These are phyloP conservation scores for Haematococcus sp. DNA, from an alignment of 139 green algal genomes.

Conservation along the genomic window DNA sequence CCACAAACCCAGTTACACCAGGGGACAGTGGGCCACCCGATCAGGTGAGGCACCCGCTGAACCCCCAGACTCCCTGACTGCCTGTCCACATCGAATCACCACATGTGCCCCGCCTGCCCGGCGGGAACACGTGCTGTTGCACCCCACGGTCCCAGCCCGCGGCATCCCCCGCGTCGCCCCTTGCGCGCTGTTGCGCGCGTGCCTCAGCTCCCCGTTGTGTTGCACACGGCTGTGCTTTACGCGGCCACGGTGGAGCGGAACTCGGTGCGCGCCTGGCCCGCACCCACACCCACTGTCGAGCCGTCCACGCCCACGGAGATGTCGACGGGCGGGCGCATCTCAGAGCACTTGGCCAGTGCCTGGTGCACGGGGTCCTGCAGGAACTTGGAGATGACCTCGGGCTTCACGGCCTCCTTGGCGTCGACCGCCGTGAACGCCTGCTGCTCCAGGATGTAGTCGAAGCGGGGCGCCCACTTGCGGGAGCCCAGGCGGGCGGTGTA, in stretches of 20 bases:
- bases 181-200: too few species aligned
- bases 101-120: too few species aligned
- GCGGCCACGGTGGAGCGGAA: constrained; percentile 60
- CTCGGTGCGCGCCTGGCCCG: constrained; percentile 78
- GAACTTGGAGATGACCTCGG: constrained; percentile 56
- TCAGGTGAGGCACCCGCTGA: too few species aligned
- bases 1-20: too few species aligned
- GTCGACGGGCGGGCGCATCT: constrained; percentile 93
- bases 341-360: constrained; percentile 85
- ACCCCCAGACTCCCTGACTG: too few species aligned
- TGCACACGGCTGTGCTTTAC: too few species aligned
- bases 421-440: constrained; percentile 68
- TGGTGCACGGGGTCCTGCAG: constrained; percentile 57
- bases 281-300: constrained; percentile 73
- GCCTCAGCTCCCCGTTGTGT: too few species aligned
- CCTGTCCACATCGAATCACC: too few species aligned
- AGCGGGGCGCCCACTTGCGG: constrained; percentile 97
- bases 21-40: too few species aligned
- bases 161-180: too few species aligned
- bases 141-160: too few species aligned
- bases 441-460: constrained; percentile 98
- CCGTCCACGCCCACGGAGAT: constrained; percentile 86
- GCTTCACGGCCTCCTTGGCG: constrained; percentile 51
- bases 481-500: constrained; percentile 96
- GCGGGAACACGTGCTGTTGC: too few species aligned